Base-by-base conservation (phyloP, 768 basidiomycete genomes). In the Kondoa subrosea region DNA sequence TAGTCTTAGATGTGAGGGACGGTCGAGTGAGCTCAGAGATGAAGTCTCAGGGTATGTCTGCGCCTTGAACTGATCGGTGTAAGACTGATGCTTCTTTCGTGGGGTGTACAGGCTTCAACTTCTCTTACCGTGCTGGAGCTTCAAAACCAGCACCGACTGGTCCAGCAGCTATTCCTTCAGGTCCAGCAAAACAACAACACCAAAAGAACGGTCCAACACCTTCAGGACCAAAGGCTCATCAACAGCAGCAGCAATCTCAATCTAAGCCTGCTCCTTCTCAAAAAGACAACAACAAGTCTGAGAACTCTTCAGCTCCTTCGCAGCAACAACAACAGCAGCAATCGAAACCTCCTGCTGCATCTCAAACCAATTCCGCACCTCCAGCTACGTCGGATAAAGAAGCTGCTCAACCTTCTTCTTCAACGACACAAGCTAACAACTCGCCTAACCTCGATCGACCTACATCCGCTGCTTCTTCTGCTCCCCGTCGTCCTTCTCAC, bases 11-110 rank as follows among this genome's bases (percentile, higher is more conserved):
- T 72, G 79, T 97, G 73, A 87, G 87, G 73, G 92, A 97, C 68
- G 91, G 93, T 4, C 81, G 92, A 62, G 84, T 99, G 59, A 91
- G 89, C 68, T 87, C 87, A 0, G 92, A 97, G 76, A 81, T 92
- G 70, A 92, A 87, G 78, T 89, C 87, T 73, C 89, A 92, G 81
- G 93, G 91, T 87, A 65, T 66, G 81, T 31, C 57, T 40, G 68
- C 65, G 40, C 30, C 69, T 61, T 30, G 57, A 26, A 2, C 57
- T 58, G 17, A 34, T 62, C 34, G 26, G 61, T 32, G 34, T 57
- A 8, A n/a, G 63, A 17, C 57, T 33, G n/a, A 64, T 16, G 64
- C 56, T 29, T 31, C 17, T 15, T 4, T 17, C 26, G 8, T 50
- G 40, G 40, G 40, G 40, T n/a, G n/a, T 21, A 1, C 68, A 91